phyloP scores from a whole-genome alignment of 2,329 filamentous ascomycete genomes.

The Myriosclerotinia scirpicola region DNA sequence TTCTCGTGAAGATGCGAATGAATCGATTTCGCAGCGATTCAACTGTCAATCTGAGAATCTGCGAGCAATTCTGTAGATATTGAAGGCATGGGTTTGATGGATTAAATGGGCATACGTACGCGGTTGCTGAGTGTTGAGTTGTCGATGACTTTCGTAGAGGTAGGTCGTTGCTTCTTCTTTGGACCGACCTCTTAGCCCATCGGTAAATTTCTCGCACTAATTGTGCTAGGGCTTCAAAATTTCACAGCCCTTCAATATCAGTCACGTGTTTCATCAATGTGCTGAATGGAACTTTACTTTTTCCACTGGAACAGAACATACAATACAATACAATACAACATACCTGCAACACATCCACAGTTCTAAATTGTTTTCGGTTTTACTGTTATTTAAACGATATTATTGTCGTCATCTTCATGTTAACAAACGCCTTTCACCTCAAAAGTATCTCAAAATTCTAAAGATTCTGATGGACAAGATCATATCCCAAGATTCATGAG shows the following conservation, averaged over 20 bases:
- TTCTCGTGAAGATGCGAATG: neutral
- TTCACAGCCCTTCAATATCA: neutral
- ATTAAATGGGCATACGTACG: constrained; percentile 22
- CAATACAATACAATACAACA: neutral
- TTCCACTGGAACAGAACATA: neutral
- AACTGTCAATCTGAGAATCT: constrained; percentile 14
- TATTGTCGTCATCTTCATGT: neutral
- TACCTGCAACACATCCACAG: neutral
- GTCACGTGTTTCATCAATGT: neutral
- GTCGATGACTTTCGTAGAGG: constrained; percentile 9
- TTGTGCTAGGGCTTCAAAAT: constrained; percentile 16
- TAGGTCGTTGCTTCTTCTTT: constrained; percentile 10
- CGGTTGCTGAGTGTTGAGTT: constrained; percentile 22
- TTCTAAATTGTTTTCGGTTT: neutral
- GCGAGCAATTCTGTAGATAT: neutral
- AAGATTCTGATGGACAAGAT: neutral
- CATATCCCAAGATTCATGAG: neutral
- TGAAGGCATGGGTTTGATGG: neutral
- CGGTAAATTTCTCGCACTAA: constrained; percentile 16
- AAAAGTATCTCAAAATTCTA: neutral
- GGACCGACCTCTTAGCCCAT: constrained; percentile 3
- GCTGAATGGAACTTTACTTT: neutral
- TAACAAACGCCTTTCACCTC: neutral
- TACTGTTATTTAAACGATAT: no score
- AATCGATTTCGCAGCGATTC: neutral